Evolutionary conservation across 192 early-diverging fungal species (phyloP).

Genomic region (Spinellus fusiger): DNA sequence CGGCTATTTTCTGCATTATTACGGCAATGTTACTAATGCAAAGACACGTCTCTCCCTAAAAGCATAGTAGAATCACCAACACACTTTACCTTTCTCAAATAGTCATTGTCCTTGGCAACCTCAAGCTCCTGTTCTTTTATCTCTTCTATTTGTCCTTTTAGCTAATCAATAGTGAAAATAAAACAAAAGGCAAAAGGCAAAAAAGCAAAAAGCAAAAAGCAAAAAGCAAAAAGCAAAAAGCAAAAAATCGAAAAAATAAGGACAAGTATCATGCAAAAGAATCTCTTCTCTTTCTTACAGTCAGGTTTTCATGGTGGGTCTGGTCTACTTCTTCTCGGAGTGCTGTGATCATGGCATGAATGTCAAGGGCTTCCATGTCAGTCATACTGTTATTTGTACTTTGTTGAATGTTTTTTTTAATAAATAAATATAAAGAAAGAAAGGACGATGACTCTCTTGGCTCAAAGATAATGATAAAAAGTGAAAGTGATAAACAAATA

Average conservation of each 20-base stretch:
- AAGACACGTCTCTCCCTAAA: not conserved
- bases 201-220: not conserved
- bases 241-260: not conserved
- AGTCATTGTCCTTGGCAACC: slow-evolving; percentile 19
- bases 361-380: slow-evolving; percentile 19
- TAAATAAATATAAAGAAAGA: too few relatives aligned
- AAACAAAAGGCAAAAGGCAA: not conserved
- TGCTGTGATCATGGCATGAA: slow-evolving; percentile 10
- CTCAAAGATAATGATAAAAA: too few relatives aligned
- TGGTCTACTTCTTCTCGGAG: slow-evolving; percentile 21
- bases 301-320: slow-evolving; percentile 16
- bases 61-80: not conserved
- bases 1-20: slow-evolving; percentile 20
- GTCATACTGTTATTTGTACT: slow-evolving; percentile 1
- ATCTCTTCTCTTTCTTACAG: slow-evolving; percentile 7
- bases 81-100: slow-evolving; percentile 21
- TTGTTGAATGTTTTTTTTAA: too few relatives aligned
- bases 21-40: not conserved
- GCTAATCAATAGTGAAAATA: slow-evolving; percentile 1
- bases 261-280: not conserved
- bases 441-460: too few relatives aligned
- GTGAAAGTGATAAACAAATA: too few relatives aligned
- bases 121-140: slow-evolving; percentile 3
- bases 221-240: not conserved
- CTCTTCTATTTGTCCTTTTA: slow-evolving; percentile 16